Conservation (phyloP, 371 early-diverging fungal genomes). For the Lichtheimia corymbifera region DNA sequence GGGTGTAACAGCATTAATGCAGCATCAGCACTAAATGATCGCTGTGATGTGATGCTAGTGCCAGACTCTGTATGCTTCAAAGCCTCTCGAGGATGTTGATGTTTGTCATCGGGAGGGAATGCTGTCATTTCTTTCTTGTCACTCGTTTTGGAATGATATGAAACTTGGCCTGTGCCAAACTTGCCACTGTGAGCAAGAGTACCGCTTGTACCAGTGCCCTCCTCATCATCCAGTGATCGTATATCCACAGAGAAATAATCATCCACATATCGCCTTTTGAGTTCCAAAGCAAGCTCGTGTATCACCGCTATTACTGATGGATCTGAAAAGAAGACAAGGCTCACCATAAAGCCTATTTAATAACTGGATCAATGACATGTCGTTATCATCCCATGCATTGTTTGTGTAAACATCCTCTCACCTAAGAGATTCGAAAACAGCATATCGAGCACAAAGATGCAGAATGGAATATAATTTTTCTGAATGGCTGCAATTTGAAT, state of each 20-base stretch:
- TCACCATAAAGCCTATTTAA: constrained; percentile 31
- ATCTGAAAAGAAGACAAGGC: constrained; percentile 38
- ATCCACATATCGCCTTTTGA: constrained; percentile 31
- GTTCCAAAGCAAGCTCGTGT: constrained; percentile 1
- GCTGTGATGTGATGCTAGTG: background rate
- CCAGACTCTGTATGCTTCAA: no score
- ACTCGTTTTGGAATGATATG: no score
- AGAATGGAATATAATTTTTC: constrained; percentile 16
- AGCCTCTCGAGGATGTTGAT: no score
- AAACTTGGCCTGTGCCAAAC: no score
- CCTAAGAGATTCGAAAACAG: constrained; percentile 31
- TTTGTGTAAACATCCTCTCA: constrained; percentile 11
- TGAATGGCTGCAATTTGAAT: constrained; percentile 25
- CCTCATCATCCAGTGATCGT: no score
- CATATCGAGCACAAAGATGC: constrained; percentile 30
- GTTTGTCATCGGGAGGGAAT: no score
- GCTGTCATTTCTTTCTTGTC: no score
- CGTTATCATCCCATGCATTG: background rate
- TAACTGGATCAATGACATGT: background rate
- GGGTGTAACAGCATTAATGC: background rate
- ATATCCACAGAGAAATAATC: constrained; percentile 23
- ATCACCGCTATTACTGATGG: constrained; percentile 29
- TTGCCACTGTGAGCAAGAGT: no score
- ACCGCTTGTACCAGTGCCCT: no score
- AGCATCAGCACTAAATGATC: constrained; percentile 5